Evolutionary conservation across 2,329 filamentous ascomycete species (phyloP), one percentile per base, ranked within the genome.

Genomic region (Gyromitra esculenta): DNA sequence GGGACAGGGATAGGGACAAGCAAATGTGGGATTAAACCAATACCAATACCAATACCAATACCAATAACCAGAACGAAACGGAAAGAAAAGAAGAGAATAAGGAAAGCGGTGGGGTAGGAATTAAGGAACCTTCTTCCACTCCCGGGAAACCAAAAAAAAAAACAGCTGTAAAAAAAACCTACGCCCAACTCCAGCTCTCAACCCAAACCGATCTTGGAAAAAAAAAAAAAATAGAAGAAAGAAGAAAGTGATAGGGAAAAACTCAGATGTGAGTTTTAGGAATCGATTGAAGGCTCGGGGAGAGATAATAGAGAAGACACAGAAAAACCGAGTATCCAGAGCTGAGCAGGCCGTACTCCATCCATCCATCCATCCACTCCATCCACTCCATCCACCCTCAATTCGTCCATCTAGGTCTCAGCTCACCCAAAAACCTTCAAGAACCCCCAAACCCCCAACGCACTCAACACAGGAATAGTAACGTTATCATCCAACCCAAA

Each of bases 401-500:
- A 31, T 15, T 4, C 21, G 2, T 8, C 52, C 43, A 25, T 8
- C 35, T 15, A 68, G 6, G 37, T 31, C 59, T 31, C 43, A 35
- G 11, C 31, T 41, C 75, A 80, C 35, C 79, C 91, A 86, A 97
- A 97, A 63, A 94, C 83, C 85, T 92, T 96, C 81, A 98, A 87
- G 83, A 99, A 97, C 0, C 91, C 92, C 91, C 92, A 97, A 77
- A 99, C 90, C 5, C 94, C 94, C 59, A 93, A 84, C 31, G 94
- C 94, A 82, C 93, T 97, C 64, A 99, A 86, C 35, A 97, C 90
- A 1, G 96, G 96, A 83, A 99, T 99, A 64, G 95, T 98, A 81
- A 99, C 86, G 84, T 99, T 99, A 85, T 99, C 96, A 82, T 99
- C 96, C 92, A 93, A 94, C 62, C 94, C 93, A 83, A 94, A 97